Percentiles rank a stretch among this genome's conserved stretches.
Conservation (phyloP, 345 rosid genomes). For the Citrus inodora region DNA sequence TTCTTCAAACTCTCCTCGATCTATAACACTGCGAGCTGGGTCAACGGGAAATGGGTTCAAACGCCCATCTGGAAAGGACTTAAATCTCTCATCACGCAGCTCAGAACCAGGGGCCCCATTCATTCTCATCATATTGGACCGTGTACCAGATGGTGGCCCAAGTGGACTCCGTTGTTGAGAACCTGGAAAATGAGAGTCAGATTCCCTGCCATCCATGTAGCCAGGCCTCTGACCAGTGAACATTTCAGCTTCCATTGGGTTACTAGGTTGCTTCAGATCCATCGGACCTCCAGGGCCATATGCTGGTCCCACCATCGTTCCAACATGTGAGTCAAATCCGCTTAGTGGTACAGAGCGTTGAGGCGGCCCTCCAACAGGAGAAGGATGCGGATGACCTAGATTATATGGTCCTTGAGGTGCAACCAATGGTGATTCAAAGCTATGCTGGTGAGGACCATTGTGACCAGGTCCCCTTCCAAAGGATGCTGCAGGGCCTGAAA, state of each 20-base stretch:
- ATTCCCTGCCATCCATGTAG: constrained; percentile 30
- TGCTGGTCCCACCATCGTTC: constrained; percentile 16
- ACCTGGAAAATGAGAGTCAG: constrained; percentile 24
- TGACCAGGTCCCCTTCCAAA: constrained; percentile 37
- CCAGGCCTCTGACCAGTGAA: constrained; percentile 27
- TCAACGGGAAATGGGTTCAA: constrained; percentile 30
- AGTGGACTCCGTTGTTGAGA: constrained; percentile 16
- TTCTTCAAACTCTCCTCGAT: constrained; percentile 40
- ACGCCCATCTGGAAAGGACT: constrained; percentile 34
- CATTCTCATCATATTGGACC: constrained; percentile 28
- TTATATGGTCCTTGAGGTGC: constrained; percentile 28
- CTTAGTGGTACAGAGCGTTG: constrained; percentile 7
- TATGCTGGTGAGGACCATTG: constrained; percentile 23
- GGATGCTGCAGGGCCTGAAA: constrained; percentile 24
- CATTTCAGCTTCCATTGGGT: constrained; percentile 25
- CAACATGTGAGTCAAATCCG: constrained; percentile 24
- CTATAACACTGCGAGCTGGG: constrained; percentile 27
- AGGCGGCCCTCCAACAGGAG: constrained; percentile 9
- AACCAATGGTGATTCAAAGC: constrained; percentile 13
- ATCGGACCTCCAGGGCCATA: constrained; percentile 24
- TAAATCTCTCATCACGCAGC: constrained; percentile 30
- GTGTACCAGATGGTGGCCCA: constrained; percentile 27
- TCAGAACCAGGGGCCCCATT: constrained; percentile 33
- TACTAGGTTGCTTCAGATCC: constrained; percentile 19
- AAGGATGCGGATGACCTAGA: constrained; percentile 22